A percentile compares a stretch with the other conserved stretches of the same genome.
Evolutionary conservation across 2,329 filamentous ascomycete species (phyloP).

Genomic region (Diaporthe caulivora): DNA sequence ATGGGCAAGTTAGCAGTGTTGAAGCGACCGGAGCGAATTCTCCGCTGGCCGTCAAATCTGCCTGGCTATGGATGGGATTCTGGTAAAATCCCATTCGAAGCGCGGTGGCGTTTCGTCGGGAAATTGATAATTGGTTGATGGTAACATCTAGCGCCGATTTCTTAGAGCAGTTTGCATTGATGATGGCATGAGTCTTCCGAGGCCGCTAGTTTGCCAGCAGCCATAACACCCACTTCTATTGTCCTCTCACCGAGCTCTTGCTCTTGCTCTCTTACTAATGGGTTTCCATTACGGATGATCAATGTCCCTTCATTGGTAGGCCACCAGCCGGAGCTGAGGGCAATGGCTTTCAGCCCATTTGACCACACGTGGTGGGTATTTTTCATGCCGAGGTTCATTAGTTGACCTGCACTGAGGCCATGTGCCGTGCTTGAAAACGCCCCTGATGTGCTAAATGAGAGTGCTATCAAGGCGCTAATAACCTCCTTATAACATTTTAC

Average conservation of each 20-base stretch:
- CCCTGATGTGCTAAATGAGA: too few relatives aligned
- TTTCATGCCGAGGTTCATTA: neutral
- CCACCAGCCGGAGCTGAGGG: too few relatives aligned
- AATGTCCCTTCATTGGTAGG: neutral
- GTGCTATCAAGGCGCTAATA: too few relatives aligned
- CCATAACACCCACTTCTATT: neutral
- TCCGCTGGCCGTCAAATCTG: neutral
- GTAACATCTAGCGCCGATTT: constrained; percentile 6
- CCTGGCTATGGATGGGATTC: neutral
- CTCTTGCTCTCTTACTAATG: neutral
- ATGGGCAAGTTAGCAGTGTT: neutral
- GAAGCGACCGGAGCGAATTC: neutral
- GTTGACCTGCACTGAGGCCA: too few relatives aligned
- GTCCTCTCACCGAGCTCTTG: neutral
- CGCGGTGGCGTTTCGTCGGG: neutral
- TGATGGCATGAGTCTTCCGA: constrained; percentile 3
- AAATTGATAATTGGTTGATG: constrained; percentile 8
- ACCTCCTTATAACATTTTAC: too few relatives aligned
- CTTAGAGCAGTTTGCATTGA: neutral
- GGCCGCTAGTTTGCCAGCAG: neutral
- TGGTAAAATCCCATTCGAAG: constrained; percentile 16
- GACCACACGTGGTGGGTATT: neutral
- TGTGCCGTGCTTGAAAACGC: too few relatives aligned
- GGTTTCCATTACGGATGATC: neutral
- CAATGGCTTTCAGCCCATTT: neutral